phyloP scores from a whole-genome alignment of 2,329 filamentous ascomycete species.

The Colletotrichum acutatum region DNA sequence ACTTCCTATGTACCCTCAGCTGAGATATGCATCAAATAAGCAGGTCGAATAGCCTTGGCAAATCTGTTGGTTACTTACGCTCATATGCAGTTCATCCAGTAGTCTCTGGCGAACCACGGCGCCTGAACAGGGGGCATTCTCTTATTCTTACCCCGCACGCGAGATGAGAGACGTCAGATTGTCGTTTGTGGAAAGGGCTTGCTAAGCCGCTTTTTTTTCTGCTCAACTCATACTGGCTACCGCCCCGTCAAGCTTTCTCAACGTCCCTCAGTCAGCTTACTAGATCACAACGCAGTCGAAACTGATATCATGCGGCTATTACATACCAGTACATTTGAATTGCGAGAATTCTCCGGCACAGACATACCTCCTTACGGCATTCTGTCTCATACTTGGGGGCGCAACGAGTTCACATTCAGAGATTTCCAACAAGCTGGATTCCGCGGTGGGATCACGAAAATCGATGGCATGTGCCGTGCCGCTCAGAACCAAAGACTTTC shows the following conservation, averaged over 20 bases:
- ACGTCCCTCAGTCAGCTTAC: background rate
- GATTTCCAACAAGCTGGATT: background rate
- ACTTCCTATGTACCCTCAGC: accelerated
- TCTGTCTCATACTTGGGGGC: slow-evolving; percentile 38
- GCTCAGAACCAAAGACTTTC: background rate
- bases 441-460: background rate
- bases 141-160: background rate
- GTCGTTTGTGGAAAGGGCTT: accelerated
- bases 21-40: too few species aligned
- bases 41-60: too few species aligned
- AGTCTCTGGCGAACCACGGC: too few species aligned
- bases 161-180: background rate
- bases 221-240: background rate
- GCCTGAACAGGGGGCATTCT: too few species aligned
- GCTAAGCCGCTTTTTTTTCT: background rate
- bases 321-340: background rate
- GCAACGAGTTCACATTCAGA: slow-evolving; percentile 28
- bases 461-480: background rate
- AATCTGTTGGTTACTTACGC: too few species aligned
- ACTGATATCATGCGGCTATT: background rate
- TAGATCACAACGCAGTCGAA: background rate
- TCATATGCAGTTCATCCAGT: too few species aligned
- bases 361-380: slow-evolving; percentile 36
- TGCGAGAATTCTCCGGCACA: background rate
- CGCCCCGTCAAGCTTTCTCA: background rate